A percentile compares a stretch with the other conserved stretches of the same genome.
phyloP scores from a whole-genome alignment of 306 rosid genomes.

The Rosa persica region DNA sequence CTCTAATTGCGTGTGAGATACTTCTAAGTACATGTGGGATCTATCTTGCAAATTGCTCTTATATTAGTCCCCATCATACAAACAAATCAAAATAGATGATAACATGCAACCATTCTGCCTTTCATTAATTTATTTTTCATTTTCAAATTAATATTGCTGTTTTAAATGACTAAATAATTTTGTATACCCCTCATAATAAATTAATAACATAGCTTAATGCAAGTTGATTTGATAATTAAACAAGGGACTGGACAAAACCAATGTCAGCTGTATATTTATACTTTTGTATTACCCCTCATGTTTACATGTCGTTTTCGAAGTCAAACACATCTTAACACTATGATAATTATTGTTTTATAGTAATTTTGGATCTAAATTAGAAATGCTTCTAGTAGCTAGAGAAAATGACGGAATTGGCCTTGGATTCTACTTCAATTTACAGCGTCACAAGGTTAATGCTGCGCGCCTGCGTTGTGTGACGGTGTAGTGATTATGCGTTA shows the following conservation, averaged over 20 bases:
- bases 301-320: not conserved
- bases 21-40: not conserved
- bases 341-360: not conserved
- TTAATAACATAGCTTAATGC: not conserved
- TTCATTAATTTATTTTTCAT: not conserved
- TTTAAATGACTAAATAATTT: not conserved
- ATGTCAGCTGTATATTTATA: not conserved
- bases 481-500: slow-evolving; percentile 7
- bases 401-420: not conserved
- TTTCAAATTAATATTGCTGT: not conserved
- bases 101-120: not conserved
- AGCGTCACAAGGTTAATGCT: not conserved
- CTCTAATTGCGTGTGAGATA: not conserved
- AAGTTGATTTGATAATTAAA: slow-evolving; percentile 15
- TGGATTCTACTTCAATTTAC: not conserved
- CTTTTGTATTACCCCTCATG: not conserved
- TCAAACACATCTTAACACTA: not conserved
- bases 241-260: not conserved
- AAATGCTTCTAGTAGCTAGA: not conserved
- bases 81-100: not conserved
- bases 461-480: not conserved
- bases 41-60: not conserved
- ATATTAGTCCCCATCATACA: not conserved
- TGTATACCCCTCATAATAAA: not conserved
- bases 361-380: not conserved